Percentiles rank a stretch among this genome's conserved stretches.
Conservation (phyloP, 1,284 basidiomycete species). For the Ceratobasidium sp. region DNA sequence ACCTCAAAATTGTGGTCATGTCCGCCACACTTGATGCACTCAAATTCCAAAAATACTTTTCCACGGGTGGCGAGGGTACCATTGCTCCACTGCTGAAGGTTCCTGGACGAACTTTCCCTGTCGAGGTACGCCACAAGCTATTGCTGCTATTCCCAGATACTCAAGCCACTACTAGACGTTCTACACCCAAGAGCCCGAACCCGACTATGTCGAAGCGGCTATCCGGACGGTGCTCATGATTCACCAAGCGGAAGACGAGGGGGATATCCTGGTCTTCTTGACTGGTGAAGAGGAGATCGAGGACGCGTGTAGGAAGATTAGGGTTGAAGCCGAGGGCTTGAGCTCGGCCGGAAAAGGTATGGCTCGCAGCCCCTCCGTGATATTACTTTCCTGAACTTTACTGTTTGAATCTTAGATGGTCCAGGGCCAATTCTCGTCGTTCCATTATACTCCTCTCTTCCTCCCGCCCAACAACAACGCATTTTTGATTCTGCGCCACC, state of each 20-base stretch:
- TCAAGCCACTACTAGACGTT: conserved; percentile 57
- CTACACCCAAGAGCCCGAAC: conserved; percentile 95
- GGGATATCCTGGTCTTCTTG: conserved; percentile 93
- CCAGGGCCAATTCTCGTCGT: conserved; percentile 89
- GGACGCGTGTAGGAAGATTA: conserved; percentile 93
- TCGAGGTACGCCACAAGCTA: conserved; percentile 67
- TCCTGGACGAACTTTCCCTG: conserved; percentile 94
- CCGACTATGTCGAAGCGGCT: conserved; percentile 96
- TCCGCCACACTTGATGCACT: conserved; percentile 95
- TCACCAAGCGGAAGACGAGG: conserved; percentile 92
- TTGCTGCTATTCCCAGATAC: neutral
- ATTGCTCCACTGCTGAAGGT: conserved; percentile 92
- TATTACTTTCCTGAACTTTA: conserved; percentile 61
- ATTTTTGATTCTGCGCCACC: conserved; percentile 94
- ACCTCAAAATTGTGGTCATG: conserved; percentile 99
- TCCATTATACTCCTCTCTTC: conserved; percentile 92
- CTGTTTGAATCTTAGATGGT: conserved; percentile 64
- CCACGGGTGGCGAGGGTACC: conserved; percentile 52
- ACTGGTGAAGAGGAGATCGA: conserved; percentile 99
- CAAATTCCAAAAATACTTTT: conserved; percentile 97
- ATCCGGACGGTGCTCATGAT: conserved; percentile 98
- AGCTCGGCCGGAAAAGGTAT: conserved; percentile 19
- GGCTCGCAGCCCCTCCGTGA: neutral
- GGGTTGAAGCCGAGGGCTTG: conserved; percentile 80
- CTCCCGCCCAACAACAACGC: conserved; percentile 90